Evolutionary conservation across 1,139 yeast genomes (phyloP).

Genomic region (Spencermartinsiella ligniputridi): DNA sequence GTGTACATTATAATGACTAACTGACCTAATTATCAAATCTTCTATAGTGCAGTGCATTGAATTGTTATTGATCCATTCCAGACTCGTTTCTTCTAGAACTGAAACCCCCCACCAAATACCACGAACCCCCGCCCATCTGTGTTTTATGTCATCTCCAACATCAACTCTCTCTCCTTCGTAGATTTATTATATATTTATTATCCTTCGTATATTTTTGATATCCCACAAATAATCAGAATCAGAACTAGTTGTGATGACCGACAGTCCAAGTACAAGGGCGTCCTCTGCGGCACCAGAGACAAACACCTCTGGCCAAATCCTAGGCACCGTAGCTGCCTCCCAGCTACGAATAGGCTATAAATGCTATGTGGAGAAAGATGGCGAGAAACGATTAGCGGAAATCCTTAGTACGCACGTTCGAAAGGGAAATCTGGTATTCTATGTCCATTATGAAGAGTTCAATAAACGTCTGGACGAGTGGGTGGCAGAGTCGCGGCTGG

Average conservation of each 20-base stretch:
- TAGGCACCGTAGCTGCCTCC: slow-evolving; percentile 16
- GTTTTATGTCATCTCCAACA: neutral
- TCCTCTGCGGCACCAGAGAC: slow-evolving; percentile 11
- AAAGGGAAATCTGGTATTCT: slow-evolving; percentile 74
- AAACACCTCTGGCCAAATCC: slow-evolving; percentile 2
- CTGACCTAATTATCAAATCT: too few relatives aligned
- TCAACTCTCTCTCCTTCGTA: neutral
- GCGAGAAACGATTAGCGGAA: slow-evolving; percentile 76
- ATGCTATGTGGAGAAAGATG: slow-evolving; percentile 76
- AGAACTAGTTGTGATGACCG: slow-evolving; percentile 6
- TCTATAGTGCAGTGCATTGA: too few relatives aligned
- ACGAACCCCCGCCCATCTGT: too few relatives aligned
- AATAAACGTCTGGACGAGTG: slow-evolving; percentile 95
- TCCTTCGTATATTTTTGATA: too few relatives aligned
- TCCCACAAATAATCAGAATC: neutral
- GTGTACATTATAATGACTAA: too few relatives aligned
- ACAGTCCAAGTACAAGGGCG: neutral
- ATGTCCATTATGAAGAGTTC: slow-evolving; percentile 91
- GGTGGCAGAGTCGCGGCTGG: slow-evolving; percentile 70
- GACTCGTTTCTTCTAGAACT: too few relatives aligned
- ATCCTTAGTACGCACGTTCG: slow-evolving; percentile 71
- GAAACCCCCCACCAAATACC: too few relatives aligned
- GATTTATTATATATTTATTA: too few relatives aligned
- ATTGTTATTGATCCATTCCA: too few relatives aligned
- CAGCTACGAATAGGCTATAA: slow-evolving; percentile 57